Evolutionary conservation across 2,329 filamentous ascomycete genomes (phyloP), one percentile per base, ranked within the genome.

Genomic region (Penicillium corylophilum): DNA sequence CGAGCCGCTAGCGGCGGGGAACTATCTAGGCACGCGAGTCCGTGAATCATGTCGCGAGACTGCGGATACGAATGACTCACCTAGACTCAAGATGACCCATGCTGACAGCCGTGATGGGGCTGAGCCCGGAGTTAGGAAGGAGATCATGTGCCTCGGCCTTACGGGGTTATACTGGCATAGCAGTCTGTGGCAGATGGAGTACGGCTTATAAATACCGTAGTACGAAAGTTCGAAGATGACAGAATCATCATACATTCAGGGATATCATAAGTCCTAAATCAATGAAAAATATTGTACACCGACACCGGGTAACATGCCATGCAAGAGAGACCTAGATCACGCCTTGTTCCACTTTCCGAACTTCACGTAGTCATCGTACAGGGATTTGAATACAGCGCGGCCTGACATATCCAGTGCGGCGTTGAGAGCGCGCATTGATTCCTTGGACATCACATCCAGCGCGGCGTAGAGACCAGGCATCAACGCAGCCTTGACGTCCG

Each of bases 341-440:
- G 64, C 71, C 62, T 75, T 72, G 53, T 77, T 74, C 75, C 76
- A 78, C 59, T 71, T 76, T 38, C 76, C 76, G 61, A 74, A 77
- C 53, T 65, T 68, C 46, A 71, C 60, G 60, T 76, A 83, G 51
- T 82, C 79, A 44, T 79, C 78, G 60, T 81, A 82, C 29, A 82
- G 63, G 4, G 70, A 69, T 64, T 79, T 78, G 65, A 82, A 77
- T 24, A 83, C 74, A 2, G 78, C 79, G 40, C 80, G 71, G 53
- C 77, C 74, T 40, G 75, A 78, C 20, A 74, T 72, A 59, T 79
- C 79, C 71, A 82, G 71, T 1, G 71, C 76, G 1, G 77, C 73
- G 62, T 80, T 82, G 64, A 82, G 64, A 2, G 71, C 73, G 51
- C 76, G 75, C 69, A 82, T 71, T 0, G 74, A 74, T 33, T 79